Percentiles rank a stretch among this genome's conserved stretches.
phyloP scores from a whole-genome alignment of 805 yeast genomes.

The Blastobotrys chiropterorum region DNA sequence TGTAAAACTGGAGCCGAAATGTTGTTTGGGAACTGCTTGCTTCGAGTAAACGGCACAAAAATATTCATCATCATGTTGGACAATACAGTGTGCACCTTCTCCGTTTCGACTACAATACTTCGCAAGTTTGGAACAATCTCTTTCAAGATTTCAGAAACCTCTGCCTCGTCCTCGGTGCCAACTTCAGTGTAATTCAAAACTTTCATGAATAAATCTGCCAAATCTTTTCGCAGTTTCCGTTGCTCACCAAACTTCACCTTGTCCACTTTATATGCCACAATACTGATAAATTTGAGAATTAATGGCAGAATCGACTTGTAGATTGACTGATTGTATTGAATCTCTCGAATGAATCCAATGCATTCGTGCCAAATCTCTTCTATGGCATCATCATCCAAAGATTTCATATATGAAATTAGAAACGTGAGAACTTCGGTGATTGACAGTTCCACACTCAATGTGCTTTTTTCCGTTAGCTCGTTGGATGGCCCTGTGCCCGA shows the following conservation, averaged over 20 bases:
- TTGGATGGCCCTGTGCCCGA: constrained; percentile 16
- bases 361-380: constrained; percentile 71
- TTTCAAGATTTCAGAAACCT: constrained; percentile 38
- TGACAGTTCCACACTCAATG: constrained; percentile 40
- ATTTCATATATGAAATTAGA: constrained; percentile 52
- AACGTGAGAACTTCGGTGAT: constrained; percentile 45
- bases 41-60: constrained; percentile 47
- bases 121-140: constrained; percentile 38
- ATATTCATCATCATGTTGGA: constrained; percentile 49
- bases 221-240: constrained; percentile 52
- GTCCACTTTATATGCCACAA: constrained; percentile 52
- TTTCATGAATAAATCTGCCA: constrained; percentile 40
- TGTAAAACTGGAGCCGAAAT: constrained; percentile 36
- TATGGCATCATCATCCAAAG: constrained; percentile 68
- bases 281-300: constrained; percentile 45
- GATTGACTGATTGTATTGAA: constrained; percentile 39
- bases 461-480: constrained; percentile 32
- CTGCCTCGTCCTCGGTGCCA: constrained; percentile 31
- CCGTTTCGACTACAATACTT: constrained; percentile 49
- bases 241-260: constrained; percentile 56
- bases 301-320: constrained; percentile 49
- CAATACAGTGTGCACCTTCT: constrained; percentile 47
- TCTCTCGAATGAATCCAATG: constrained; percentile 54
- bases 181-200: constrained; percentile 25
- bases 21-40: constrained; percentile 35